phyloP scores from a whole-genome alignment of 495 filamentous ascomycete genomes.

The Penicillium taxi region DNA sequence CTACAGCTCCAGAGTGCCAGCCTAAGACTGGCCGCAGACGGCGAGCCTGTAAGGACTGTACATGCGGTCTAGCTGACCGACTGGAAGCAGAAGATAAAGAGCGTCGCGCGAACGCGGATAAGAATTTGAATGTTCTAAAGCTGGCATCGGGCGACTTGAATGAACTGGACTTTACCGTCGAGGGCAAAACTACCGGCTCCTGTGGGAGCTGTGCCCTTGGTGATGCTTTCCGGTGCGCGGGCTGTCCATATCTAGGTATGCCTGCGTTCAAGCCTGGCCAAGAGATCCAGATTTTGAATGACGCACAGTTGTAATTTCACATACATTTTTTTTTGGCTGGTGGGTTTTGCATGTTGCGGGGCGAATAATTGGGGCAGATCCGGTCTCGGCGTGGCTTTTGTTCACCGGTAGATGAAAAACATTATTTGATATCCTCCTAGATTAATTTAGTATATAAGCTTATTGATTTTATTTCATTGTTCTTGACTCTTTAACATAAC shows the following conservation, averaged over 20 bases:
- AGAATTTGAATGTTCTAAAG: slow-evolving; percentile 55
- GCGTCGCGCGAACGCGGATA: slow-evolving; percentile 55
- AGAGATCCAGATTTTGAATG: slow-evolving; percentile 78
- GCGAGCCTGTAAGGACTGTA: slow-evolving; percentile 95
- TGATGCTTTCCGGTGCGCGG: slow-evolving; percentile 55
- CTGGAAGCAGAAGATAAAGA: slow-evolving; percentile 74
- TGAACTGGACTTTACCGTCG: slow-evolving; percentile 88
- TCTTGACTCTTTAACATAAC: too few relatives aligned
- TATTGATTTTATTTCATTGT: too few relatives aligned
- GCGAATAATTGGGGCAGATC: slow-evolving; percentile 1
- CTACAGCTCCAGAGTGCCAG: slow-evolving; percentile 67
- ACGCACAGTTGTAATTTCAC: slow-evolving; percentile 66
- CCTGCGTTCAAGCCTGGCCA: slow-evolving; percentile 96
- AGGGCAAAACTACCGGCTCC: slow-evolving; percentile 78
- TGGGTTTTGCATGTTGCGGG: not conserved
- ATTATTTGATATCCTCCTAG: too few relatives aligned
- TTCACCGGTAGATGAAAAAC: too few relatives aligned
- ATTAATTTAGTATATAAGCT: too few relatives aligned
- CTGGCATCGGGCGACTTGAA: slow-evolving; percentile 67
- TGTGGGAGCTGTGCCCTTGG: slow-evolving; percentile 91
- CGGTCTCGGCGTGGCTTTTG: not conserved
- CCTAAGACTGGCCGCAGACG: slow-evolving; percentile 86
- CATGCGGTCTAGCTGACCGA: slow-evolving; percentile 75
- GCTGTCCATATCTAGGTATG: slow-evolving; percentile 87
- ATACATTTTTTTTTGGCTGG: not conserved